Percentiles rank a stretch among this genome's conserved stretches.
Evolutionary conservation across 108 stramenopile species (phyloP).

Genomic region (Craspedostauros australis): DNA sequence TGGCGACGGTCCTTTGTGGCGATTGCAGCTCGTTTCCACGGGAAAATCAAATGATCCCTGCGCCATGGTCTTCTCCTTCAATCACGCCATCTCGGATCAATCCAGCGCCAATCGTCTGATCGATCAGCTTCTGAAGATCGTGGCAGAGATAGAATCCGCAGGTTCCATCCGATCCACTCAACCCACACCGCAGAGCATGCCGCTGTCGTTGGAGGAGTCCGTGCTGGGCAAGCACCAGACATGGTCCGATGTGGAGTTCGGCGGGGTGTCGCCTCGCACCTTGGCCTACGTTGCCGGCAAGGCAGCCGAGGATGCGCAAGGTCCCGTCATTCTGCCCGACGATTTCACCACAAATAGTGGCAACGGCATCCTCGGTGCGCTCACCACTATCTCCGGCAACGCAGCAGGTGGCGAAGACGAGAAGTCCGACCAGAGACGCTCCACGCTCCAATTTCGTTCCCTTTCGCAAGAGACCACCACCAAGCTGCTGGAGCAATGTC

Average conservation of each 20-base stretch:
- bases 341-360: slow-evolving; percentile 12
- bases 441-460: slow-evolving; percentile 55
- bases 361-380: slow-evolving; percentile 44
- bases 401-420: slow-evolving; percentile 70
- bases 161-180: slow-evolving; percentile 16
- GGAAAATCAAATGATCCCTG: too few species aligned
- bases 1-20: slow-evolving; percentile 58
- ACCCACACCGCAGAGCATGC: slow-evolving; percentile 38
- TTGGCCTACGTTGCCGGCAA: slow-evolving; percentile 67
- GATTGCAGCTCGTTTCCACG: slow-evolving; percentile 35
- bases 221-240: slow-evolving; percentile 50
- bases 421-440: slow-evolving; percentile 32
- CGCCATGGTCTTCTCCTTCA: slow-evolving; percentile 71
- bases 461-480: slow-evolving; percentile 47
- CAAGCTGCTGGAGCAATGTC: slow-evolving; percentile 53
- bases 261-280: slow-evolving; percentile 40
- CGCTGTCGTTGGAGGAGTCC: slow-evolving; percentile 69
- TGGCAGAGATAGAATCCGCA: slow-evolving; percentile 43
- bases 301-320: slow-evolving; percentile 68
- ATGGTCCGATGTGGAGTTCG: slow-evolving; percentile 38
- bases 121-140: slow-evolving; percentile 57
- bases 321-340: slow-evolving; percentile 80
- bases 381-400: slow-evolving; percentile 70
- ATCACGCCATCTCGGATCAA: slow-evolving; percentile 86
- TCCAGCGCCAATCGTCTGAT: slow-evolving; percentile 60